phyloP scores from a whole-genome alignment of 2,329 filamentous ascomycete genomes.

The Exophiala sideris region DNA sequence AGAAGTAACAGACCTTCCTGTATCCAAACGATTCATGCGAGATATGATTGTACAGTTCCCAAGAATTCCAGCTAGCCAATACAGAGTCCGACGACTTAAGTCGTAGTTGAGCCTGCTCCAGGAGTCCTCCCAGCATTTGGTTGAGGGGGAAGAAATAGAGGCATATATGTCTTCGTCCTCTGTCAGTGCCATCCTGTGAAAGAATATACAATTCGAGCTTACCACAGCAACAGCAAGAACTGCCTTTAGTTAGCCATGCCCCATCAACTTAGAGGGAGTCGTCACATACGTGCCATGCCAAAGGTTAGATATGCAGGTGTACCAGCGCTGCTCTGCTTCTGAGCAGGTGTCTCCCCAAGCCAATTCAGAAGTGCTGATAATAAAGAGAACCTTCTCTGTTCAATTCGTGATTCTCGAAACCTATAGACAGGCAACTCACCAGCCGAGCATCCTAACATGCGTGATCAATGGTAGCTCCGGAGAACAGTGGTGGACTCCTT shows the following conservation, averaged over 20 bases:
- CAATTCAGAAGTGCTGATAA: slow-evolving; percentile 48
- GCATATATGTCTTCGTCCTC: slow-evolving; percentile 56
- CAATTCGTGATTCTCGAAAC: neutral
- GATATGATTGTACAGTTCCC: too few relatives aligned
- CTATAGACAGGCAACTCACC: slow-evolving; percentile 40
- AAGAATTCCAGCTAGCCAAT: too few relatives aligned
- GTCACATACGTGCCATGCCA: slow-evolving; percentile 63
- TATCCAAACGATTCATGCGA: too few relatives aligned
- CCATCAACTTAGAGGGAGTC: neutral
- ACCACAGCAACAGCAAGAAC: slow-evolving; percentile 58
- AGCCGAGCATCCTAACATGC: slow-evolving; percentile 59
- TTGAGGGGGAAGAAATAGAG: slow-evolving; percentile 60
- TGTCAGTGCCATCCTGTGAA: slow-evolving; percentile 14
- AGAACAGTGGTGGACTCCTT: slow-evolving; percentile 31
- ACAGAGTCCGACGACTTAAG: slow-evolving; percentile 25
- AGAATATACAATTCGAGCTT: slow-evolving; percentile 30
- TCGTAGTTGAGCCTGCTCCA: slow-evolving; percentile 47
- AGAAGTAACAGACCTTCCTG: too few relatives aligned
- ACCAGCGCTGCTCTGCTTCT: slow-evolving; percentile 53
- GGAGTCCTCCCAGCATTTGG: slow-evolving; percentile 35
- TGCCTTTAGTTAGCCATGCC: slow-evolving; percentile 31
- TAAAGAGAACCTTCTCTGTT: slow-evolving; percentile 41
- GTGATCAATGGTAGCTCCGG: slow-evolving; percentile 8
- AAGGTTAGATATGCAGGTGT: slow-evolving; percentile 74
- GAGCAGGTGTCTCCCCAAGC: slow-evolving; percentile 48